Percentiles rank a stretch among this genome's conserved stretches.
phyloP scores from a whole-genome alignment of 2,329 filamentous ascomycete species.

The Xylaria sp. region DNA sequence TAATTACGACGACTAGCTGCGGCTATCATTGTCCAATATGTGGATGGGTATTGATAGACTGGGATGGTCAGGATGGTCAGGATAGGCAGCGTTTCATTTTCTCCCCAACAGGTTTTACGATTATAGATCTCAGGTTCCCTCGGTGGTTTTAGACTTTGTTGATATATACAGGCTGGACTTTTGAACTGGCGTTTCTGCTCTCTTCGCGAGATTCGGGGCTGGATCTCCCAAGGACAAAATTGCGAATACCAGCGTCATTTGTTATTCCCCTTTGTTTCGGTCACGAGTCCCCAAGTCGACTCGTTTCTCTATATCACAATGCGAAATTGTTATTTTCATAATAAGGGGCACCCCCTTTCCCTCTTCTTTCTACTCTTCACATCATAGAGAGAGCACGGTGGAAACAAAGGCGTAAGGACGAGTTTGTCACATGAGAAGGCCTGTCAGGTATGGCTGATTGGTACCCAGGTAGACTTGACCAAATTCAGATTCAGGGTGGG shows the following conservation, averaged over 20 bases:
- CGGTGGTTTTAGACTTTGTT: conserved; percentile 47
- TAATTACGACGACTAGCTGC: conserved; percentile 38
- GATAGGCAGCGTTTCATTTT: conserved; percentile 34
- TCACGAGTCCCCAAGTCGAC: conserved; percentile 4
- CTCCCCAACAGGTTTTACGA: conserved; percentile 37
- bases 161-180: conserved; percentile 38
- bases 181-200: conserved; percentile 34
- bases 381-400: not conserved
- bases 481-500: conserved; percentile 25
- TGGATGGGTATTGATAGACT: conserved; percentile 36
- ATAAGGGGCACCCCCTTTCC: not conserved
- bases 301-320: conserved; percentile 12
- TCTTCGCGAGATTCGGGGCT: conserved; percentile 35
- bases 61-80: conserved; percentile 26
- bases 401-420: not conserved
- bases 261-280: conserved; percentile 24
- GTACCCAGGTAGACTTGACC: conserved; percentile 23
- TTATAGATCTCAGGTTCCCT: conserved; percentile 48
- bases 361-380: conserved; percentile 10
- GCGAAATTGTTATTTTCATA: conserved; percentile 9
- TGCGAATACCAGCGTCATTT: conserved; percentile 34
- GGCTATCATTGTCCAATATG: conserved; percentile 34
- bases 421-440: conserved; percentile 3
- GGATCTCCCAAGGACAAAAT: conserved; percentile 36
- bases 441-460: conserved; percentile 7